phyloP scores from a whole-genome alignment of 257 asterid species.

The Fraxinus anomala region DNA sequence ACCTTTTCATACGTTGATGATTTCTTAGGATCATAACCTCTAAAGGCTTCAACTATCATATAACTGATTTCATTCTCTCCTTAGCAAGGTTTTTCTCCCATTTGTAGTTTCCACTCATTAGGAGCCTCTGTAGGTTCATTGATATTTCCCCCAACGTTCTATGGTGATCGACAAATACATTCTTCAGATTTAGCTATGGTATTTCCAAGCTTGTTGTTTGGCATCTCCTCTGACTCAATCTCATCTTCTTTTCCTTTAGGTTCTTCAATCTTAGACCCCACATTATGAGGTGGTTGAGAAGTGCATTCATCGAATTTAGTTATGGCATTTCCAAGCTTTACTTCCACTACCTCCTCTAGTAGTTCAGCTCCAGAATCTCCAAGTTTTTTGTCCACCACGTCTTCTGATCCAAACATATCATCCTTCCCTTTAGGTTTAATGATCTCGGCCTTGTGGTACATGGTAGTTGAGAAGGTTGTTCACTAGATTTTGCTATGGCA shows the following conservation, averaged over 20 bases:
- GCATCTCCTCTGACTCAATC: background rate
- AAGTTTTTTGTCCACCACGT: background rate
- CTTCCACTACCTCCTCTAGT: background rate
- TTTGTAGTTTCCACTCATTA: background rate
- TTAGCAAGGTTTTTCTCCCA: background rate
- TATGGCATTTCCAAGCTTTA: background rate
- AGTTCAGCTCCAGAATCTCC: background rate
- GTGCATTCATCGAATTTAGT: too few relatives aligned
- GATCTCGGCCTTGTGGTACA: background rate
- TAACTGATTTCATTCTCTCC: slow-evolving; percentile 7
- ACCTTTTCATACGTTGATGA: background rate
- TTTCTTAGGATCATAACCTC: background rate
- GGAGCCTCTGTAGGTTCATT: slow-evolving; percentile 9
- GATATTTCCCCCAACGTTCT: background rate
- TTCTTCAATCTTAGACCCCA: background rate
- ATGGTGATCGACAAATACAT: background rate
- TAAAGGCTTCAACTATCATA: background rate
- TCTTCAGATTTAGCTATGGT: slow-evolving; percentile 11
- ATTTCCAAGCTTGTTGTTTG: background rate
- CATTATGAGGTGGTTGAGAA: background rate
- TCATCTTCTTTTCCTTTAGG: background rate
- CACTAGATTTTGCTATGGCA: background rate
- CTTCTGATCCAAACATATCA: background rate
- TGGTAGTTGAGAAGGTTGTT: background rate
- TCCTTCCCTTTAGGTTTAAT: background rate